A percentile compares a stretch with the other conserved stretches of the same genome.
These are phyloP conservation scores for Neonectria magnoliae DNA, from an alignment of 2,329 filamentous ascomycete species.

Conservation along the genomic window DNA sequence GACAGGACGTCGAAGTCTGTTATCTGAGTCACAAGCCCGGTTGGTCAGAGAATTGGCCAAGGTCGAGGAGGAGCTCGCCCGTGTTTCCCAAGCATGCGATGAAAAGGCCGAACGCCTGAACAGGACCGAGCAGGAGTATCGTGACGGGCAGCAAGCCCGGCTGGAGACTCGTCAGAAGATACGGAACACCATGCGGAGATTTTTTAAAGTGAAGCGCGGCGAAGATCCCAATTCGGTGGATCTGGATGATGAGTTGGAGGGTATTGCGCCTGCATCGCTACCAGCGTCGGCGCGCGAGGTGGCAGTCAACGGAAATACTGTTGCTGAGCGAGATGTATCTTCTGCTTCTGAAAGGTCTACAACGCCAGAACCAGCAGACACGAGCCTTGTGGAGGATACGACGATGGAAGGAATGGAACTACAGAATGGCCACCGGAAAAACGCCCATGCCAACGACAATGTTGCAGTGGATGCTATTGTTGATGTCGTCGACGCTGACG, in stretches of 20 bases:
- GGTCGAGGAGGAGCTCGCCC: constrained; percentile 52
- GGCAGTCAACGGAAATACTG: constrained; percentile 23
- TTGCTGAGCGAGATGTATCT: not conserved
- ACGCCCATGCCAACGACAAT: not conserved
- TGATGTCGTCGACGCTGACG: constrained; percentile 51
- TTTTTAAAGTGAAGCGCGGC: constrained; percentile 47
- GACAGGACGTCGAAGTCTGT: constrained; percentile 41
- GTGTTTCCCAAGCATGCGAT: constrained; percentile 43
- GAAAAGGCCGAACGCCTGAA: constrained; percentile 48
- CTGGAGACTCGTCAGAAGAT: constrained; percentile 44
- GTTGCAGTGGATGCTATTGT: constrained; percentile 40
- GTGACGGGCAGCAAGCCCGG: constrained; percentile 40
- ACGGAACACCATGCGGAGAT: constrained; percentile 46
- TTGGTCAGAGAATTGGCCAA: constrained; percentile 46
- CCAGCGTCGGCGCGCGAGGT: constrained; percentile 5
- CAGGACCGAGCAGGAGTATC: constrained; percentile 47
- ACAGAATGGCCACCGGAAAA: constrained; percentile 15
- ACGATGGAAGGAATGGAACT: constrained; percentile 36
- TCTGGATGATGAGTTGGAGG: constrained; percentile 29
- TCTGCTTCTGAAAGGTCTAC: not conserved
- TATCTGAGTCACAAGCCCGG: constrained; percentile 42
- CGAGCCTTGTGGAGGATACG: constrained; percentile 14
- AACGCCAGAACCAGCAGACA: constrained; percentile 5
- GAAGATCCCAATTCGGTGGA: constrained; percentile 31
- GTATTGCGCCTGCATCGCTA: constrained; percentile 20